Evolutionary conservation across 2,329 filamentous ascomycete species (phyloP), one percentile per base, ranked within the genome.

Genomic region (Calonectria pseudoreteaudii): DNA sequence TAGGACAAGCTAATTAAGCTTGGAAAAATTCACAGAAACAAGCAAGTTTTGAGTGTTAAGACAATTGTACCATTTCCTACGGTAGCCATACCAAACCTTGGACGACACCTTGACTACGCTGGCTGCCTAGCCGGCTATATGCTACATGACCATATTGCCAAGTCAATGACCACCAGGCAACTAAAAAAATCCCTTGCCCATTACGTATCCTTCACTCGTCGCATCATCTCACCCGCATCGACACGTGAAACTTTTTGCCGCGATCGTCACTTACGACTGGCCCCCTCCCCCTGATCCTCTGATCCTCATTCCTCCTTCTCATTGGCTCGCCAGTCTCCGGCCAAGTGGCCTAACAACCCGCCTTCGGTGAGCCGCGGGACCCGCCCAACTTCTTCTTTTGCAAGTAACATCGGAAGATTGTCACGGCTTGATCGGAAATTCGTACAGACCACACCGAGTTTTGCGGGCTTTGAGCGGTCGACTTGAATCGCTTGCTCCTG

Each of bases 351-450:
- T 34, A 65, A 65, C 41, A 49, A 14, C 41, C 60, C 38, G 41
- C 20, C 60, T n/a, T 65, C 60, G 60, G 60, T 41, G 38, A 34
- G 38, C 60, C 60, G 60, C 60, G 60, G 60, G 60, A 49, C 41
- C 60, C 60, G 60, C 41, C 20, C 26, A 20, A 20, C 44, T 44
- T 30, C 36, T 41, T 44, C 60, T 65, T 34, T 26, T 26, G 28
- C 47, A 65, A n/a, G 23, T 26, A 65, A 65, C 41, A 49, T 49
- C 41, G 41, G 26, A 49, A 65, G 41, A 65, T 41, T 49, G 18
- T 38, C 60, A 49, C 41, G 41, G 60, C 41, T 65, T 14, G 28
- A 6, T 11, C 60, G 41, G 41, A 44, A 65, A 47, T 47, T 41
- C 41, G 60, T 47, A 65, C 41, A 47, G 26, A 47, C 30, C 38